A percentile compares a stretch with the other conserved stretches of the same genome.
These are phyloP conservation scores for Blastobotrys apis DNA, from an alignment of 1,139 yeast genomes.

Conservation along the genomic window DNA sequence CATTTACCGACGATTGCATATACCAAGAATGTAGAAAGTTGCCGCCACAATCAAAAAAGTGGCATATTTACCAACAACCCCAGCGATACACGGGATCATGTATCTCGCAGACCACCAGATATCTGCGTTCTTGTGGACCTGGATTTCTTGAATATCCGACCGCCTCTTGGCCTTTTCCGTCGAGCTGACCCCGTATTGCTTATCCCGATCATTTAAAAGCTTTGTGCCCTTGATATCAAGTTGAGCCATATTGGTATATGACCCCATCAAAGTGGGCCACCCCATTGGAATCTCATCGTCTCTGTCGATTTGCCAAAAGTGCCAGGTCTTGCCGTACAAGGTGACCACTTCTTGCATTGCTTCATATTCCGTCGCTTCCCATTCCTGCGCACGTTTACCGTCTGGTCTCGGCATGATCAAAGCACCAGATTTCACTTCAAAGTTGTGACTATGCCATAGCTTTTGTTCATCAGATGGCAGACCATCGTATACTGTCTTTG, in stretches of 20 bases:
- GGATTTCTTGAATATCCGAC: background rate
- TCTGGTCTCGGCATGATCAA: constrained; percentile 2
- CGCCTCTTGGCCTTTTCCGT: background rate
- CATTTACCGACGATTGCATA: too few species aligned
- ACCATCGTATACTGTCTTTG: background rate
- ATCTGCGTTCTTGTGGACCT: constrained; percentile 1
- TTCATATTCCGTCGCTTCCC: background rate
- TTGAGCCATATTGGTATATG: background rate
- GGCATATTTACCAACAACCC: too few species aligned
- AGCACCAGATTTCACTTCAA: constrained; percentile 2
- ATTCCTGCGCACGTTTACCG: background rate
- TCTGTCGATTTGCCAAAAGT: constrained; percentile 5
- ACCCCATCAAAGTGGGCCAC: constrained; percentile 2
- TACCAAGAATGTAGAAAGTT: too few species aligned
- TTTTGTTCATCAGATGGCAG: constrained; percentile 2
- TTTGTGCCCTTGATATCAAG: background rate
- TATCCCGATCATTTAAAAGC: background rate
- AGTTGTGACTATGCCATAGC: constrained; percentile 6
- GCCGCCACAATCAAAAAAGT: too few species aligned
- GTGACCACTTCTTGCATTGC: constrained; percentile 1
- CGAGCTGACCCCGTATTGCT: background rate
- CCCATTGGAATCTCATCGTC: constrained; percentile 4
- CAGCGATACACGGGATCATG: too few species aligned
- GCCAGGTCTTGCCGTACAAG: constrained; percentile 7
- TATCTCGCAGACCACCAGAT: too few species aligned